phyloP scores from a whole-genome alignment of 441 rosid species.

The Aquilaria agallochum region DNA sequence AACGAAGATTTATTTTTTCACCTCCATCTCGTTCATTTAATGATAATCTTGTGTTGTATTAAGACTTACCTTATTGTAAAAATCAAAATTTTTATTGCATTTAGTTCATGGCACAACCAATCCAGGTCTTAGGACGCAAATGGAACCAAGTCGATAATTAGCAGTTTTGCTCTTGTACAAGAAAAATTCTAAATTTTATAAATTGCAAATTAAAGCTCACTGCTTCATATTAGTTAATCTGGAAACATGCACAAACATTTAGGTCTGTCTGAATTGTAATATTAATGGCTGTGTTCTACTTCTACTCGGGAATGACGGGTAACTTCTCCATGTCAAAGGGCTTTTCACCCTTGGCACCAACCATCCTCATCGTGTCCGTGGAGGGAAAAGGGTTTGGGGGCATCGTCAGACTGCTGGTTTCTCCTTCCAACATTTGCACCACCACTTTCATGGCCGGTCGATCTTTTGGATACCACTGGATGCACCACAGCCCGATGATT shows the following conservation, averaged over 20 bases:
- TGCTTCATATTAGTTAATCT: too few species aligned
- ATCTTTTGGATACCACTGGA: slow-evolving; percentile 32
- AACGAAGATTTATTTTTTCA: too few species aligned
- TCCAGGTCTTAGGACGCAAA: too few species aligned
- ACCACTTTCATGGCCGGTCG: slow-evolving; percentile 33
- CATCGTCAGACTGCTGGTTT: slow-evolving; percentile 11
- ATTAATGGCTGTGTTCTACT: neutral
- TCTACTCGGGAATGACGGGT: neutral
- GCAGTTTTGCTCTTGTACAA: too few species aligned
- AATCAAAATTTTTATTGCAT: too few species aligned
- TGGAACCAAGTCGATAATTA: too few species aligned
- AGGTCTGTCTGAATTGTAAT: neutral
- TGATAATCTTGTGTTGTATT: too few species aligned
- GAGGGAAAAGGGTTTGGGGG: slow-evolving; percentile 33
- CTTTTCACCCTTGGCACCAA: neutral
- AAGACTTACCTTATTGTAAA: too few species aligned
- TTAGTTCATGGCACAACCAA: too few species aligned
- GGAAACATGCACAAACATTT: too few species aligned
- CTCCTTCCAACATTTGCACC: slow-evolving; percentile 34
- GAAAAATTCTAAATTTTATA: too few species aligned
- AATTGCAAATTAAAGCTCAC: neutral
- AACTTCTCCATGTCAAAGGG: slow-evolving; percentile 1
- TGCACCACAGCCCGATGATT: slow-evolving; percentile 33
- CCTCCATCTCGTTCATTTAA: too few species aligned
- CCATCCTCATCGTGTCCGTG: neutral